These are phyloP conservation scores for Epichloe baconii DNA, from an alignment of 2,329 filamentous ascomycete genomes.

Conservation along the genomic window DNA sequence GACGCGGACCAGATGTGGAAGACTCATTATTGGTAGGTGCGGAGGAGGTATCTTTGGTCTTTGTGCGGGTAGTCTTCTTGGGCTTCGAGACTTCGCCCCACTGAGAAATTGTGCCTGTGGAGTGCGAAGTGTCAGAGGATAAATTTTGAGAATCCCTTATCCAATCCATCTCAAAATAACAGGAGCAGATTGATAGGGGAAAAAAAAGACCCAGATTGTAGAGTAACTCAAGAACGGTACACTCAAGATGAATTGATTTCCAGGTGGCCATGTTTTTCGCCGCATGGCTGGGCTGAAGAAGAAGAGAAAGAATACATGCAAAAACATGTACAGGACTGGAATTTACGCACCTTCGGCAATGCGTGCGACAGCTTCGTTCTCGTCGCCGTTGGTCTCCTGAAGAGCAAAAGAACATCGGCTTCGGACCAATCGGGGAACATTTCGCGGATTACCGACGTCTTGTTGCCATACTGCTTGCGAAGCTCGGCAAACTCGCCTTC, in stretches of 20 bases:
- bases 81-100: slow-evolving; percentile 75
- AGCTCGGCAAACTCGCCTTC: slow-evolving; percentile 84
- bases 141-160: no score
- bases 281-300: background rate
- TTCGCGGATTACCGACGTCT: slow-evolving; percentile 74
- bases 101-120: slow-evolving; percentile 61
- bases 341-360: slow-evolving; percentile 57
- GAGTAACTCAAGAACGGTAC: no score
- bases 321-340: slow-evolving; percentile 11
- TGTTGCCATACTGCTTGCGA: slow-evolving; percentile 74
- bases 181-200: no score
- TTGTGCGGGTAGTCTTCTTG: slow-evolving; percentile 64
- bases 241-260: background rate
- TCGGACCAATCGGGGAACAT: slow-evolving; percentile 94
- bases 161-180: no score
- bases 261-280: background rate
- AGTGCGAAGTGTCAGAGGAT: slow-evolving; percentile 7
- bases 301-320: background rate
- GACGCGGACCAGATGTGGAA: slow-evolving; percentile 29
- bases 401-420: slow-evolving; percentile 83
- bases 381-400: slow-evolving; percentile 73
- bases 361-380: slow-evolving; percentile 60
- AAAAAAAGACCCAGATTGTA: no score
- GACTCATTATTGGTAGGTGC: slow-evolving; percentile 36
- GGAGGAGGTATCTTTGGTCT: slow-evolving; percentile 51